These are phyloP conservation scores for Mycena vulgaris DNA, from an alignment of 768 basidiomycete species.

Conservation along the genomic window DNA sequence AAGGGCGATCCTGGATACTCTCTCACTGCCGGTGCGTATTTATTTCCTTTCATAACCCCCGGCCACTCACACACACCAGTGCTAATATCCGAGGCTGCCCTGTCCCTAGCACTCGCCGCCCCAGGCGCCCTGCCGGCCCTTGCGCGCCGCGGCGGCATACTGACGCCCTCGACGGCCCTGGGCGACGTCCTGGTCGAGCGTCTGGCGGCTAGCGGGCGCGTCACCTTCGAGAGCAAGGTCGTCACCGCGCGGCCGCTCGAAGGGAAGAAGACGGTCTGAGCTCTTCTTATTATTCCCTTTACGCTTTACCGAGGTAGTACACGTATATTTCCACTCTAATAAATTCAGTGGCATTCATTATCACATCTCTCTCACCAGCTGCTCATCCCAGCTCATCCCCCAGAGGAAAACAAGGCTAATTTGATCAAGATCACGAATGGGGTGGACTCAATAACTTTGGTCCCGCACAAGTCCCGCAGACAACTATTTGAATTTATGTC, in stretches of 20 bases:
- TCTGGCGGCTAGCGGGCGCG: constrained; percentile 68
- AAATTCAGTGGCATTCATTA: too few relatives aligned
- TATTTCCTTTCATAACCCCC: neutral
- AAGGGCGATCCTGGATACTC: constrained; percentile 86
- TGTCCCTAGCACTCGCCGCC: constrained; percentile 74
- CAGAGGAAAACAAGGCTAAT: too few relatives aligned
- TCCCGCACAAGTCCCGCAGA: too few relatives aligned
- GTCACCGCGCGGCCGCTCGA: constrained; percentile 44
- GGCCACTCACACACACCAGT: neutral
- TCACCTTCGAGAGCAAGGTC: constrained; percentile 71
- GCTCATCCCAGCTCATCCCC: too few relatives aligned
- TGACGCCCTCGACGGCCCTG: constrained; percentile 89
- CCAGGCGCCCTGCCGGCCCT: constrained; percentile 68
- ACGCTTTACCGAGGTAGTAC: neutral
- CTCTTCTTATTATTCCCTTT: neutral
- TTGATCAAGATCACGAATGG: too few relatives aligned
- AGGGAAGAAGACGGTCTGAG: constrained; percentile 42
- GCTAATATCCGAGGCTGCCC: constrained; percentile 85
- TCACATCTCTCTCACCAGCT: too few relatives aligned
- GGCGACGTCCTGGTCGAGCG: constrained; percentile 83
- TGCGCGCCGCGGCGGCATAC: constrained; percentile 78
- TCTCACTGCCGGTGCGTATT: constrained; percentile 40
- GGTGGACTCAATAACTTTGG: too few relatives aligned
- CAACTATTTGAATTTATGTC: too few relatives aligned
- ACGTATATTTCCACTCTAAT: too few relatives aligned